These are phyloP conservation scores for Akebia trifoliata DNA, from an alignment of 164 flowering plant species.

Conservation along the genomic window DNA sequence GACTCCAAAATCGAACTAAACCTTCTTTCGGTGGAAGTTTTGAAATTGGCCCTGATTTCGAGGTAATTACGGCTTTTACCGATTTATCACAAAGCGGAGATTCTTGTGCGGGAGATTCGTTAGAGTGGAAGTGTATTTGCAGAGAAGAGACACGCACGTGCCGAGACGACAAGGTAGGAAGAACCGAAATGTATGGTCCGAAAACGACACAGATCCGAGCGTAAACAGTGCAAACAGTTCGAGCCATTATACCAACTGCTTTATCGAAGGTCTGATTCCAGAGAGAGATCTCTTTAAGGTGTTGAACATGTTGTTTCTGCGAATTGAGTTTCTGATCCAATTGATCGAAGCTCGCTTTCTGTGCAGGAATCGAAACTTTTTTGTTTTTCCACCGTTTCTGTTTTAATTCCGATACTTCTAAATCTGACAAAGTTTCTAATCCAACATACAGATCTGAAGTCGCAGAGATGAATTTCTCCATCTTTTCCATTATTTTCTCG, in stretches of 20 bases:
- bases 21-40: constrained; percentile 7
- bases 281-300: constrained; percentile 36
- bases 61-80: background rate
- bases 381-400: constrained; percentile 26
- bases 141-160: background rate
- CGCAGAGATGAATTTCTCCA: constrained; percentile 44
- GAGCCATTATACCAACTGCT: constrained; percentile 48
- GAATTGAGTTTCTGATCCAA: constrained; percentile 36
- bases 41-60: constrained; percentile 34
- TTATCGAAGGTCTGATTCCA: constrained; percentile 62
- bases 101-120: too few relatives aligned
- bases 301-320: constrained; percentile 43
- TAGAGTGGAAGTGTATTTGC: constrained; percentile 2
- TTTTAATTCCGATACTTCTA: constrained; percentile 50
- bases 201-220: constrained; percentile 51
- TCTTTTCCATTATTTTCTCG: constrained; percentile 31
- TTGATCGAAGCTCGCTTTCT: constrained; percentile 25
- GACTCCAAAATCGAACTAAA: constrained; percentile 25
- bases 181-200: constrained; percentile 36
- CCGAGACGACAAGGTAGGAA: constrained; percentile 19
- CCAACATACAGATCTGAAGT: constrained; percentile 41
- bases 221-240: constrained; percentile 37
- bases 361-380: background rate
- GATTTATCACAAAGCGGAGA: too few relatives aligned
- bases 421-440: constrained; percentile 34